Percentiles rank a stretch among this genome's conserved stretches.
phyloP scores from a whole-genome alignment of 1,284 basidiomycete genomes.

The Rhodotorula mucilaginosa region DNA sequence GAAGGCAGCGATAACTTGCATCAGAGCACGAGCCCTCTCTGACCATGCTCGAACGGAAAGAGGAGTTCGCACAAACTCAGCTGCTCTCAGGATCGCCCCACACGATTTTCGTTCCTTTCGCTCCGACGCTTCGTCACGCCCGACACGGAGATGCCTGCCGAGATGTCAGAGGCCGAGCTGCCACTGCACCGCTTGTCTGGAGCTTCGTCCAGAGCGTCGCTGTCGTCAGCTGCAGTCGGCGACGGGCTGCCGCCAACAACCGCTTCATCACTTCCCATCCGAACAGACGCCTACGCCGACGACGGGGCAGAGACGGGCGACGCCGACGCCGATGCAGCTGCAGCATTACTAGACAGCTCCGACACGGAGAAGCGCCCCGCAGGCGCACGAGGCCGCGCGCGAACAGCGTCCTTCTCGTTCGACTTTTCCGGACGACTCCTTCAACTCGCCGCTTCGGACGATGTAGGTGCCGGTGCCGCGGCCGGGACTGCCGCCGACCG shows the following conservation, averaged over 20 bases:
- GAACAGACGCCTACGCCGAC: slow-evolving; percentile 14
- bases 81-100: no score
- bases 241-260: background rate
- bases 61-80: no score
- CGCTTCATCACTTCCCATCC: slow-evolving; percentile 8
- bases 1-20: no score
- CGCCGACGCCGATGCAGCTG: background rate
- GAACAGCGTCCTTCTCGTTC: slow-evolving; percentile 24
- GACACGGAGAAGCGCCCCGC: background rate
- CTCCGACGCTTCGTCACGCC: background rate
- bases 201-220: background rate
- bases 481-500: background rate
- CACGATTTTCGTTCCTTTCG: no score
- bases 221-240: background rate
- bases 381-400: background rate
- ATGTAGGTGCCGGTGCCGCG: background rate
- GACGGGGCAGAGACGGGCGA: slow-evolving; percentile 12
- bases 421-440: slow-evolving; percentile 13
- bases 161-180: background rate
- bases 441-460: slow-evolving; percentile 16
- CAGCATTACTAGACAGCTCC: background rate
- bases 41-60: no score
- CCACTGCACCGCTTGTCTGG: background rate
- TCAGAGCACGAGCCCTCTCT: no score
- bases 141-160: background rate